Evolutionary conservation across 768 basidiomycete genomes (phyloP), one percentile per base, ranked within the genome.

Genomic region (Calocera viscosa): DNA sequence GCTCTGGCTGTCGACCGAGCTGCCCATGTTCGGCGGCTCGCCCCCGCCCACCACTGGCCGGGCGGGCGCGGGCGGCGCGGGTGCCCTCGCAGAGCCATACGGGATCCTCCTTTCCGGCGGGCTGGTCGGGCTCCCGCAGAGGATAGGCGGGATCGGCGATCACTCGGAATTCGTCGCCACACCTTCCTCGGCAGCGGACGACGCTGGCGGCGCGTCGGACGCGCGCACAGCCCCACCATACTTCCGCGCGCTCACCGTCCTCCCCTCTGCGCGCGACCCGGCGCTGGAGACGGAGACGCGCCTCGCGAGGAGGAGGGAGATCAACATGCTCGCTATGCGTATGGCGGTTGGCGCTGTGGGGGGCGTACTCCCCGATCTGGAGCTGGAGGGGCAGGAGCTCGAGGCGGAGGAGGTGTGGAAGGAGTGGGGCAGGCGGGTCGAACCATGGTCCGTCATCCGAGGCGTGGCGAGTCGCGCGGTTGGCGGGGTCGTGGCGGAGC

Each of bases 321-420:
- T 91, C 66, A 93, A 93, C 73, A 86, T 90, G 71, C 76, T 93
- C 49, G 86, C 83, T 0, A 87, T 90, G 81, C 83, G 89, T n/a
- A 90, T 91, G 85, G 91, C 84, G 3, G 80, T 91, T 39, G 88
- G 87, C 35, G 82, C 83, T 0, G 81, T 90, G 7, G 91, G 91
- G 11, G 91, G 91, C 8, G 53, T 60, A 10, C 53, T 60, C 7
- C 53, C 53, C 30, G 53, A 60, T 19, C 53, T 60, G 16, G 53
- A 60, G 53, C 53, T 60, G 53, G 30, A 19, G 2, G 53, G 30
- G 5, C 26, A 60, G 30, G 53, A 60, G 30, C 30, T 60, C 14
- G 26, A 60, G 53, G 14, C 14, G 30, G 71, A 68, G 34, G 69
- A 77, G 67, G 78, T 84, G 78, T 81, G 81, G 81, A 75, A 80